Evolutionary conservation across 2,329 filamentous ascomycete species (phyloP), one percentile per base, ranked within the genome.

Genomic region (Dryadomyces quercivorus): DNA sequence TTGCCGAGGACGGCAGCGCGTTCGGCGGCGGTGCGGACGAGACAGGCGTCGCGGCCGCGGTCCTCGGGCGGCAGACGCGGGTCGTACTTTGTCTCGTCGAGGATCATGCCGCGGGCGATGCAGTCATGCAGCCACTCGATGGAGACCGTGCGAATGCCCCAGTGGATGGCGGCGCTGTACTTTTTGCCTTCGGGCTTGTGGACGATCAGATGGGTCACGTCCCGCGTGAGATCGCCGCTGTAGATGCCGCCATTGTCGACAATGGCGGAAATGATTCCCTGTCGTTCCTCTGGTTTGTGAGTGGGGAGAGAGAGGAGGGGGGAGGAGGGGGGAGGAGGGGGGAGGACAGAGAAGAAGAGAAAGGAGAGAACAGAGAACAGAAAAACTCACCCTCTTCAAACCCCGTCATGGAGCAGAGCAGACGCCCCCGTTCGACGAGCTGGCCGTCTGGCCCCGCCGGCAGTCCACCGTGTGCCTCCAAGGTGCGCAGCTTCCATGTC

Each of bases 61-160:
- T 90, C 75, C 59, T 85, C 80, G 7, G 65, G 60, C 0, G 88
- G 82, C 18, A 92, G 67, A 26, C 79, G 72, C 2, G 89, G 91
- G 64, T 94, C 84, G 67, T 94, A 98, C 57, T 81, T 81, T n/a
- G 74, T 70, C 66, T 97, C 93, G 54, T 96, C 88, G 20, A 98
- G 72, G 20, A 91, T 86, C 89, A 98, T 93, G 55, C 90, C 89
- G 59, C 93, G 80, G 59, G 86, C 79, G 56, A 93, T 69, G 63
- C 87, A 92, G 63, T 96, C 87, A 51, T 83, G 73, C 42, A 97
- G 78, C 93, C 93, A 98, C 64, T 90, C 84, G 38, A 87, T 67
- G 1, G 86, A 84, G 22, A 98, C 89, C 22, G 90, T 81, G 52
- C 81, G 81, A 60, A 95, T 80, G 48, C 78, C 76, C 91, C 93